These are phyloP conservation scores for Datisca glomerata DNA, from an alignment of 306 rosid species.

Conservation along the genomic window DNA sequence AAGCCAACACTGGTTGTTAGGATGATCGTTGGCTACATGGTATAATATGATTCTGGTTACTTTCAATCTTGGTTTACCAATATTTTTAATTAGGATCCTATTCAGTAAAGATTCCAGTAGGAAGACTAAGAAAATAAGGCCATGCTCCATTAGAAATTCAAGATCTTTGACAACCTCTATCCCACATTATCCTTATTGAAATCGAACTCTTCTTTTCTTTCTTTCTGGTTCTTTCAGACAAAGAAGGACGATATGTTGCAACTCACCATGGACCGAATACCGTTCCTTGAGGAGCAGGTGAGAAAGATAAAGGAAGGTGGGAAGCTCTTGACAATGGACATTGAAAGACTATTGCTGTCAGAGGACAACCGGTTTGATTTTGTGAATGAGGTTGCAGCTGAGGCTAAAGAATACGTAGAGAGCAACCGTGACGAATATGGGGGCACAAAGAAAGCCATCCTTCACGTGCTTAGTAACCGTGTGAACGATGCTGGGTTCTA, in stretches of 20 bases:
- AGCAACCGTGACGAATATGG: slow-evolving; percentile 74
- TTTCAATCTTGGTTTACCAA: too few relatives aligned
- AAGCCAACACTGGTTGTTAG: too few relatives aligned
- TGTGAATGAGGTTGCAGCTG: slow-evolving; percentile 80
- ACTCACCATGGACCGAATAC: slow-evolving; percentile 49
- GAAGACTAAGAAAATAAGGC: too few relatives aligned
- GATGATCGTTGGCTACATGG: too few relatives aligned
- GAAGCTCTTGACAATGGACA: slow-evolving; percentile 54
- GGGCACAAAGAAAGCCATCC: slow-evolving; percentile 76
- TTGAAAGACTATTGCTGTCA: slow-evolving; percentile 50
- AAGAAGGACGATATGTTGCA: slow-evolving; percentile 51
- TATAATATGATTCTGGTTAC: too few relatives aligned
- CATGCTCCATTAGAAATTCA: too few relatives aligned
- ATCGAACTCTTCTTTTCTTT: slow-evolving; percentile 2
- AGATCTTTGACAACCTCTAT: too few relatives aligned
- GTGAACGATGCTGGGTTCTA: slow-evolving; percentile 67
- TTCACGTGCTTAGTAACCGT: slow-evolving; percentile 76
- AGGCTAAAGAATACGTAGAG: slow-evolving; percentile 71
- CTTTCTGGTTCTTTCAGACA: slow-evolving; percentile 24
- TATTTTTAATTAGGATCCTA: too few relatives aligned
- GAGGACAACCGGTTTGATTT: slow-evolving; percentile 81
- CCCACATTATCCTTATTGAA: too few relatives aligned
- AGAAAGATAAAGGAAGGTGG: slow-evolving; percentile 68
- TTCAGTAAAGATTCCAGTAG: too few relatives aligned
- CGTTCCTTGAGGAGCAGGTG: slow-evolving; percentile 89